These are phyloP conservation scores for Dactylellina drechsleri DNA, from an alignment of 2,329 filamentous ascomycete genomes.

Conservation along the genomic window DNA sequence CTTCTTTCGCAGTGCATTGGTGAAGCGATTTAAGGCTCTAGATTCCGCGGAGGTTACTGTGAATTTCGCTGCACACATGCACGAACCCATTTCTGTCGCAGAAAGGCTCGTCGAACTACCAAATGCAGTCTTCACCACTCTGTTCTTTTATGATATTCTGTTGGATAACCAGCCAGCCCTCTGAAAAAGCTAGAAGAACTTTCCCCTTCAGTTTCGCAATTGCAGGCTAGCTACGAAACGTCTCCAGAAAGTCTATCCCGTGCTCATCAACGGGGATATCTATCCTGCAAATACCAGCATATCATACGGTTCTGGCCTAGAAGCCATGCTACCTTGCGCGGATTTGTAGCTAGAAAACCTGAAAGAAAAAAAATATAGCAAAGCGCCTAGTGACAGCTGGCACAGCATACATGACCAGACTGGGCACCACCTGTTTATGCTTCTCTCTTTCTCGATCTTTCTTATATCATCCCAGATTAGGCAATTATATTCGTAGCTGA, in stretches of 20 bases:
- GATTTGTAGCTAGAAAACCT: constrained; percentile 10
- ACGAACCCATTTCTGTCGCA: constrained; percentile 19
- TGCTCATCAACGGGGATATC: constrained; percentile 7
- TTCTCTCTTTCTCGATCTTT: neutral
- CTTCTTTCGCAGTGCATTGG: neutral
- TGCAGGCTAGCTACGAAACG: neutral
- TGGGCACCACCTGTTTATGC: constrained; percentile 27
- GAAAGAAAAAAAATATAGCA: neutral
- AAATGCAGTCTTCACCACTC: constrained; percentile 19
- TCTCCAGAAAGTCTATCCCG: neutral
- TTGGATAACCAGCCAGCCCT: too few relatives aligned
- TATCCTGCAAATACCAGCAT: neutral
- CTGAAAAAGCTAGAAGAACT: too few relatives aligned
- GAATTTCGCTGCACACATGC: constrained; percentile 24
- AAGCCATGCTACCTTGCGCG: neutral
- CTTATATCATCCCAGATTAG: constrained; percentile 27
- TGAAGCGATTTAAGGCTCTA: constrained; percentile 20
- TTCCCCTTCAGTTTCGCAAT: neutral
- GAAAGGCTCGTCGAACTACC: constrained; percentile 30
- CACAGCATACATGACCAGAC: constrained; percentile 17
- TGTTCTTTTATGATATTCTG: neutral
- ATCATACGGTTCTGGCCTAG: too few relatives aligned
- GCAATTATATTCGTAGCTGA: constrained; percentile 30
- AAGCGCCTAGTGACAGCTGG: constrained; percentile 28
- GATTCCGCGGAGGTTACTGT: constrained; percentile 37